Percentiles rank a stretch among this genome's conserved stretches.
These are phyloP conservation scores for Byssochlamys sp. DNA, from an alignment of 2,329 filamentous ascomycete genomes.

Conservation along the genomic window DNA sequence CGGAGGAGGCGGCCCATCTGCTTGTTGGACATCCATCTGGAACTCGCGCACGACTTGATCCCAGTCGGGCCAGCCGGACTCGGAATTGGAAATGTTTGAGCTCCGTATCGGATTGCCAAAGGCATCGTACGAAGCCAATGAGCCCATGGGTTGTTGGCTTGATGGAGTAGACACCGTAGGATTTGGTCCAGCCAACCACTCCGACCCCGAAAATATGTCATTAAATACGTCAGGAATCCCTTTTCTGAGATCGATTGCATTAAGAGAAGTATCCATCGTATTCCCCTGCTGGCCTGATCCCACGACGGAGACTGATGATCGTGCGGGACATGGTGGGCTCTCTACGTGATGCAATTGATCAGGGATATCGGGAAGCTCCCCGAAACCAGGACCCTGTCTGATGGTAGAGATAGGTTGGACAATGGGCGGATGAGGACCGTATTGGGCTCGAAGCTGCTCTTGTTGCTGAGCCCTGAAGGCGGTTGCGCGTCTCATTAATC, in stretches of 20 bases:
- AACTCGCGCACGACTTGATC: neutral
- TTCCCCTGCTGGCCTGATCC: neutral
- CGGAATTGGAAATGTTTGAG: neutral
- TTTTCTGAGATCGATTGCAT: neutral
- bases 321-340: neutral
- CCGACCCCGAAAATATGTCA: neutral
- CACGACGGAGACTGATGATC: neutral
- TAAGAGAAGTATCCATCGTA: neutral
- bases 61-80: neutral
- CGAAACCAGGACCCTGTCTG: neutral
- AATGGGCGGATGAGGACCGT: conserved; percentile 7
- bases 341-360: neutral
- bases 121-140: neutral
- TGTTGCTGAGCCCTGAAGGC: conserved; percentile 44
- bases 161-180: neutral
- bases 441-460: conserved; percentile 16
- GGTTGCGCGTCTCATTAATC: conserved; percentile 51
- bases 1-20: neutral
- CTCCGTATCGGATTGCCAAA: neutral
- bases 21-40: neutral
- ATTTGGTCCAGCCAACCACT: neutral
- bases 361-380: neutral
- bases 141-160: neutral
- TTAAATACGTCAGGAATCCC: neutral
- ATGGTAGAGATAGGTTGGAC: neutral